Percentiles rank a stretch among this genome's conserved stretches.
These are phyloP conservation scores for Spencermartinsiella ligniputridi DNA, from an alignment of 1,139 yeast species.

Conservation along the genomic window DNA sequence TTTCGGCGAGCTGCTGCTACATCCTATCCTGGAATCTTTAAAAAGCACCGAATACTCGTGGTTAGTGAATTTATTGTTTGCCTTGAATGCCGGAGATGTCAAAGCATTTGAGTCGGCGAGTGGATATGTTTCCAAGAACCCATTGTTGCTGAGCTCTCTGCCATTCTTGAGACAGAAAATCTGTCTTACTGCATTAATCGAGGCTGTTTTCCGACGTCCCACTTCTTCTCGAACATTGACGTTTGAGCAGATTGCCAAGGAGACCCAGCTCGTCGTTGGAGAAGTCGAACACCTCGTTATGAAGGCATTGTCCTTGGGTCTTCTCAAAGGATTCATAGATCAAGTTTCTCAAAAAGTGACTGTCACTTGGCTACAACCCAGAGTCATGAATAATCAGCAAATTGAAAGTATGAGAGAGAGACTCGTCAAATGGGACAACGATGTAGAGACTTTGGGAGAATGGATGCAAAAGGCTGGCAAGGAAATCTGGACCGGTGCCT, in stretches of 20 bases:
- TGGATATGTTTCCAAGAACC: conserved; percentile 44
- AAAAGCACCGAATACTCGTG: conserved; percentile 55
- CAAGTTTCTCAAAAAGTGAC: conserved; percentile 76
- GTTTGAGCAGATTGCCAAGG: conserved; percentile 71
- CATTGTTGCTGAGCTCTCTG: conserved; percentile 57
- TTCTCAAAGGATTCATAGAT: conserved; percentile 82
- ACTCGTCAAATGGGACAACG: conserved; percentile 70
- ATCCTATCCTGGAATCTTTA: conserved; percentile 68
- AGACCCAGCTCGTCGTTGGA: conserved; percentile 59
- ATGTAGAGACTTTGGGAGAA: conserved; percentile 61
- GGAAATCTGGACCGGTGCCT: conserved; percentile 48
- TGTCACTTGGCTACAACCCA: conserved; percentile 92
- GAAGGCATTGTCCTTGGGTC: conserved; percentile 80
- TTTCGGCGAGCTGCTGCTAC: conserved; percentile 90
- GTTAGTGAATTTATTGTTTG: conserved; percentile 66
- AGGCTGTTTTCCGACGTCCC: conserved; percentile 76
- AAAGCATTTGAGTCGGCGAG: conserved; percentile 50
- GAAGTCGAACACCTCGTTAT: conserved; percentile 89
- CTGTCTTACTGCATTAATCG: conserved; percentile 86
- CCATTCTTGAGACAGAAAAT: conserved; percentile 82
- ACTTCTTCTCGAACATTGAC: conserved; percentile 67
- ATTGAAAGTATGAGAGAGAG: conserved; percentile 71
- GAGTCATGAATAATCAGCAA: conserved; percentile 80
- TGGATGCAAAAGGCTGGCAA: conserved; percentile 56
- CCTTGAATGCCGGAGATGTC: conserved; percentile 78